These are phyloP conservation scores for Climacium dendroides DNA, from an alignment of 225 moss, liverwort and hornwort genomes.

Conservation along the genomic window DNA sequence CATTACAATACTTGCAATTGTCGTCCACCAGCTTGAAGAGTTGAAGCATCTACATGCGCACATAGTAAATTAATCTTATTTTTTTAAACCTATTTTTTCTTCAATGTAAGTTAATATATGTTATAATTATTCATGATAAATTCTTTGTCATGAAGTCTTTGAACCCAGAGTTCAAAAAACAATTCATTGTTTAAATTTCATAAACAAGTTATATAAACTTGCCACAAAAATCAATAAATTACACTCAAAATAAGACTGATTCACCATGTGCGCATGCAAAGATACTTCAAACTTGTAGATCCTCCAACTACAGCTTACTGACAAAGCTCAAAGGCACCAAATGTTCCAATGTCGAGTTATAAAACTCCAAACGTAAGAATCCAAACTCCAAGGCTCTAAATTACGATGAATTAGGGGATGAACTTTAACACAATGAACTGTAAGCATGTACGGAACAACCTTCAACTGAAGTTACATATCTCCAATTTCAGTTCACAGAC, in stretches of 20 bases:
- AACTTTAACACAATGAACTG: not conserved
- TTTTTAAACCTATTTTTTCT: accelerated
- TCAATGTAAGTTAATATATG: no score
- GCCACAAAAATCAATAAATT: not conserved
- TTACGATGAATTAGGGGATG: not conserved
- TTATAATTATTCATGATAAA: not conserved
- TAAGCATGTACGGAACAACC: not conserved
- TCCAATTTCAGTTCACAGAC: not conserved
- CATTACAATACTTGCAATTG: not conserved
- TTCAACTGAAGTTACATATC: not conserved
- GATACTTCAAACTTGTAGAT: not conserved
- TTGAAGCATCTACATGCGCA: not conserved
- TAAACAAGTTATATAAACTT: not conserved
- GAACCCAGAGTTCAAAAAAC: accelerated
- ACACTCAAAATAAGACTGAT: not conserved
- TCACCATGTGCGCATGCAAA: not conserved
- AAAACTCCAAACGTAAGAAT: not conserved
- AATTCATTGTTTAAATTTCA: not conserved
- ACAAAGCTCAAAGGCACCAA: not conserved
- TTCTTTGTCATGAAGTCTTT: not conserved
- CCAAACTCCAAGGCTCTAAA: not conserved
- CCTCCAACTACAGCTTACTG: not conserved
- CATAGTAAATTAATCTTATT: not conserved
- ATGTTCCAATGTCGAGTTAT: not conserved
- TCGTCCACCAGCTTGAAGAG: not conserved